Conservation (phyloP, 345 rosid species). For the Arabidopsis arenosa region DNA sequence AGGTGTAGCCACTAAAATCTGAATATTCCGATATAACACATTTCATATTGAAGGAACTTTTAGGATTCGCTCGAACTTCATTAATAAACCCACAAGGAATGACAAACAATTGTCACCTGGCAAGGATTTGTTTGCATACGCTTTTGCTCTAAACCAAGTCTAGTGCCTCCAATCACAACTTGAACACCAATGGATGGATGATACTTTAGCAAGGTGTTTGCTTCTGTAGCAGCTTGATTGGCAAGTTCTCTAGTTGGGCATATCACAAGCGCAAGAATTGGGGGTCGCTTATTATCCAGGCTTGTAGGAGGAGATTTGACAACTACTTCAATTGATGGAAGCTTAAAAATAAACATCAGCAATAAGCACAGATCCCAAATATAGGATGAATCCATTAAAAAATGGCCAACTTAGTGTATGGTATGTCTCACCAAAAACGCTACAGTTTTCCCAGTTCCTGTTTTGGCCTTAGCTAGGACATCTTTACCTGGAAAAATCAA, state of each 20-base stretch:
- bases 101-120: conserved; percentile 59
- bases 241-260: conserved; percentile 99
- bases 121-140: conserved; percentile 91
- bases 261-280: conserved; percentile 79
- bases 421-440: conserved; percentile 86
- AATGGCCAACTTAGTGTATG: conserved; percentile 16
- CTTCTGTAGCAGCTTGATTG: conserved; percentile 91
- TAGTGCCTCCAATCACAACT: conserved; percentile 98
- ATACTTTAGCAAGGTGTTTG: conserved; percentile 77
- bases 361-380: conserved; percentile 15
- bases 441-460: conserved; percentile 96
- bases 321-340: conserved; percentile 92
- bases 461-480: conserved; percentile 96
- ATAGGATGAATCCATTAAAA: not conserved
- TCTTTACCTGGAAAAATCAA: conserved; percentile 72
- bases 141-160: conserved; percentile 88
- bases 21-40: conserved; percentile 30
- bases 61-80: not conserved
- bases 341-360: conserved; percentile 53
- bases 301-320: conserved; percentile 67
- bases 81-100: conserved; percentile 4
- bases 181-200: conserved; percentile 94
- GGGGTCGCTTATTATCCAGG: conserved; percentile 79
- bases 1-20: conserved; percentile 97
- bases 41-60: not conserved